These are phyloP conservation scores for Fragosphaeria purpurea DNA, from an alignment of 2,329 filamentous ascomycete species.

Conservation along the genomic window DNA sequence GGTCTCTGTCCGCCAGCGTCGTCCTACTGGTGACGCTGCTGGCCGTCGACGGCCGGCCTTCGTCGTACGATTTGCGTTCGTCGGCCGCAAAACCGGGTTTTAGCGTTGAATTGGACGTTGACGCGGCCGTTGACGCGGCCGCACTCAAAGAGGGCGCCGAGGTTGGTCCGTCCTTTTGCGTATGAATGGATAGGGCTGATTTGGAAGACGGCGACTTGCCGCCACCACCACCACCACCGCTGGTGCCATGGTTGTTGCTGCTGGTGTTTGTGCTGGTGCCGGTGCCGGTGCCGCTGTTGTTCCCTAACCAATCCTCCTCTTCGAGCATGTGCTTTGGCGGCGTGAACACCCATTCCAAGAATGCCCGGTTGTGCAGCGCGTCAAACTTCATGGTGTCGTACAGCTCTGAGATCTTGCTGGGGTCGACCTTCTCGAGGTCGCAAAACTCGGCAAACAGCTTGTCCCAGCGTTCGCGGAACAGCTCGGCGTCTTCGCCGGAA, in stretches of 20 bases:
- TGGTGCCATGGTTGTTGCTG: conserved; percentile 1
- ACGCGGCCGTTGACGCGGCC: background rate
- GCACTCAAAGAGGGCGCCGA: background rate
- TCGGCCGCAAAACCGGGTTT: background rate
- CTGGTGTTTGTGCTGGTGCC: conserved; percentile 29
- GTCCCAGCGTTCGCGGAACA: conserved; percentile 96
- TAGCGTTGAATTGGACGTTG: no score
- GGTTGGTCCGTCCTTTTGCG: background rate
- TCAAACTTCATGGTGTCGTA: conserved; percentile 99
- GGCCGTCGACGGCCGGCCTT: conserved; percentile 1
- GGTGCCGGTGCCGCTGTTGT: conserved; percentile 22
- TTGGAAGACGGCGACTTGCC: conserved; percentile 30
- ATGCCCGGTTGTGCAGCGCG: conserved; percentile 89
- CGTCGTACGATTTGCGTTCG: conserved; percentile 10
- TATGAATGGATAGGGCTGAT: conserved; percentile 5
- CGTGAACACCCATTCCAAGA: conserved; percentile 95
- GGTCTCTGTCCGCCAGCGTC: conserved; percentile 14
- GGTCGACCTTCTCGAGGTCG: conserved; percentile 94
- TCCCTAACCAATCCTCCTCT: conserved; percentile 43
- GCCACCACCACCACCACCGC: background rate
- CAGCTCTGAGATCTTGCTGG: conserved; percentile 94
- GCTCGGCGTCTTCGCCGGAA: conserved; percentile 84
- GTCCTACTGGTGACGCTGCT: background rate
- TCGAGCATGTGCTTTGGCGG: conserved; percentile 70
- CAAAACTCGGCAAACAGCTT: conserved; percentile 96